These are phyloP conservation scores for Eugenia klotzschiana DNA, from an alignment of 441 rosid species.

Conservation along the genomic window DNA sequence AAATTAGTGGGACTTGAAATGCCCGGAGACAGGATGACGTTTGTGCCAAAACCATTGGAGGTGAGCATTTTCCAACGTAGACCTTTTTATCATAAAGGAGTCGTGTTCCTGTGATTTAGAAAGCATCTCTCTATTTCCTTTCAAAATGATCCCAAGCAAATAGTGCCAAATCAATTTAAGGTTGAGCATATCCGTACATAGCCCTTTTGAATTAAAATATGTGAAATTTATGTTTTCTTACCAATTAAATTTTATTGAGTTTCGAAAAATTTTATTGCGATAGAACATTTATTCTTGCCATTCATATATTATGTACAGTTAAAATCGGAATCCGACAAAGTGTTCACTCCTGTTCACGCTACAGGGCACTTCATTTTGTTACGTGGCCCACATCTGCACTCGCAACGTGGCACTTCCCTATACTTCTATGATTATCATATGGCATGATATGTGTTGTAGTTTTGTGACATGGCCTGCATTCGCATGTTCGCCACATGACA, in stretches of 20 bases:
- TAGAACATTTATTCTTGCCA: too few species aligned
- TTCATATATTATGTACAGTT: background rate
- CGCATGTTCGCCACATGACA: background rate
- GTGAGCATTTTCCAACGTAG: background rate
- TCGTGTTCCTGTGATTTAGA: too few species aligned
- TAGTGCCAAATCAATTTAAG: too few species aligned
- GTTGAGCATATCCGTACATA: too few species aligned
- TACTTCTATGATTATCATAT: background rate
- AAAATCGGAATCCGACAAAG: background rate
- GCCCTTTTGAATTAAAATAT: too few species aligned
- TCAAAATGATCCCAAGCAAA: too few species aligned
- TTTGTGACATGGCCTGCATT: background rate
- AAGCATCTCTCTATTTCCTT: too few species aligned
- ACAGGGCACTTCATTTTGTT: background rate
- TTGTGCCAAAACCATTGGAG: background rate
- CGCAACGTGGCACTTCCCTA: background rate
- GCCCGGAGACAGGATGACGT: rapidly evolving
- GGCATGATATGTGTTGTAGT: background rate
- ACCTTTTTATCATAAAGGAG: too few species aligned
- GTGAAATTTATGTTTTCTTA: too few species aligned
- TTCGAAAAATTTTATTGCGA: too few species aligned
- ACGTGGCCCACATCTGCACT: background rate
- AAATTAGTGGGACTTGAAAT: background rate
- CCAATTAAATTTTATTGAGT: too few species aligned
- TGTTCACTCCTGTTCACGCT: background rate